These are phyloP conservation scores for Euptelea pleiosperma DNA, from an alignment of 164 flowering plant species.

Conservation along the genomic window DNA sequence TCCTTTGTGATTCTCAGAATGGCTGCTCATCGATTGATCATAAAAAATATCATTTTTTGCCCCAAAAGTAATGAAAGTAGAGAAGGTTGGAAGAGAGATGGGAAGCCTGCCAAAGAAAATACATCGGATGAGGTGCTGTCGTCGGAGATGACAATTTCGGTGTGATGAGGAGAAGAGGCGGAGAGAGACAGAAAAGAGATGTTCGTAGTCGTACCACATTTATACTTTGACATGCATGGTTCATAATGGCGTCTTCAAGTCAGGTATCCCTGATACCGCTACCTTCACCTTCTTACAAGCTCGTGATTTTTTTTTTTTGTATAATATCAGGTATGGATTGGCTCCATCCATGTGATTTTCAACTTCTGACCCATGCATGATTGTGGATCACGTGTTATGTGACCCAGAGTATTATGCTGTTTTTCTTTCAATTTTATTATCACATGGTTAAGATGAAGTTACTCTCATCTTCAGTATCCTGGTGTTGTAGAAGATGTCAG, in stretches of 20 bases:
- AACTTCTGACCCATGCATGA: no score
- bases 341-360: no score
- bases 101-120: slow-evolving; percentile 26
- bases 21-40: no score
- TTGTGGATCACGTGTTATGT: no score
- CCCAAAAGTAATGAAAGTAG: slow-evolving; percentile 12
- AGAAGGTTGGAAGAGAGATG: slow-evolving; percentile 14
- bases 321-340: no score
- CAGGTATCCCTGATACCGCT: slow-evolving; percentile 81
- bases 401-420: no score
- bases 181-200: slow-evolving; percentile 23
- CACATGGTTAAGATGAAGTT: no score
- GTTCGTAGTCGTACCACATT: slow-evolving; percentile 64
- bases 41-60: neutral
- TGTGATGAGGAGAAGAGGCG: slow-evolving; percentile 19
- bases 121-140: slow-evolving; percentile 11
- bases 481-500: no score
- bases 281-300: slow-evolving; percentile 78
- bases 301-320: slow-evolving; percentile 64
- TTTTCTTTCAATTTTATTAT: no score
- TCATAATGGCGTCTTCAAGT: slow-evolving; percentile 76
- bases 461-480: no score
- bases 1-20: slow-evolving; percentile 7
- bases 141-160: no score
- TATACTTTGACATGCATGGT: slow-evolving; percentile 91